Evolutionary conservation across 495 filamentous ascomycete genomes (phyloP).

Genomic region (Penicillium lividum): DNA sequence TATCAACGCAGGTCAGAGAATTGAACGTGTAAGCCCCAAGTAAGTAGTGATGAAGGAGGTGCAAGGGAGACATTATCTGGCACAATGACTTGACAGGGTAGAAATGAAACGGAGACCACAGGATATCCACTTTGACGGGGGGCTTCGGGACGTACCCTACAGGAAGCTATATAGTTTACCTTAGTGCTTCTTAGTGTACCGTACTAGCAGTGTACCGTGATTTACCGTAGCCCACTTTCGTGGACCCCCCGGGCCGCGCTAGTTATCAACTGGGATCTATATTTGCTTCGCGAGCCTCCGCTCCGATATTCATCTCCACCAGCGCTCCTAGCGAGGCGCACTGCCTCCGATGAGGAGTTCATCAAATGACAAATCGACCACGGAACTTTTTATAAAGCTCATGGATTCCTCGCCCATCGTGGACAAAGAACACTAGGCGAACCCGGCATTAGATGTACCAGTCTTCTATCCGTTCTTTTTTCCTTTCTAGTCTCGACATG

Average conservation of each 20-base stretch:
- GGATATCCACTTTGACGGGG: slow-evolving; percentile 2
- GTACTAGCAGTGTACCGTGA: background rate
- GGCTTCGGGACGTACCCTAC: background rate
- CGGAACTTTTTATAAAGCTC: background rate
- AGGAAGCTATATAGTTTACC: background rate
- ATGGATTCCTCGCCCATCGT: background rate
- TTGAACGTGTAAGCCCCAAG: slow-evolving; percentile 1
- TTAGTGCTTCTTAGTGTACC: background rate
- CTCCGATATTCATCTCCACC: background rate
- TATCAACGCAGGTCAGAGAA: background rate
- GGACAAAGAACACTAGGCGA: background rate
- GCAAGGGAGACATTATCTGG: background rate
- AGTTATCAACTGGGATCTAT: background rate
- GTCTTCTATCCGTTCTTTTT: background rate
- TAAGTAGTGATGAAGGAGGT: background rate
- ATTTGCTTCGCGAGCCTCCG: background rate
- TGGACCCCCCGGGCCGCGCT: background rate
- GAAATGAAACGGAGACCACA: background rate
- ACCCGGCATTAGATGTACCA: background rate
- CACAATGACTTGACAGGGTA: slow-evolving; percentile 1
- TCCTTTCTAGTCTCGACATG: no score
- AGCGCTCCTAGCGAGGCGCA: background rate
- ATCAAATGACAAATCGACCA: background rate
- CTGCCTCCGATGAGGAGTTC: background rate
- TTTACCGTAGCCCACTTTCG: background rate